These are phyloP conservation scores for Nannizziopsis arthrosporioides DNA, from an alignment of 2,329 filamentous ascomycete species.

Conservation along the genomic window DNA sequence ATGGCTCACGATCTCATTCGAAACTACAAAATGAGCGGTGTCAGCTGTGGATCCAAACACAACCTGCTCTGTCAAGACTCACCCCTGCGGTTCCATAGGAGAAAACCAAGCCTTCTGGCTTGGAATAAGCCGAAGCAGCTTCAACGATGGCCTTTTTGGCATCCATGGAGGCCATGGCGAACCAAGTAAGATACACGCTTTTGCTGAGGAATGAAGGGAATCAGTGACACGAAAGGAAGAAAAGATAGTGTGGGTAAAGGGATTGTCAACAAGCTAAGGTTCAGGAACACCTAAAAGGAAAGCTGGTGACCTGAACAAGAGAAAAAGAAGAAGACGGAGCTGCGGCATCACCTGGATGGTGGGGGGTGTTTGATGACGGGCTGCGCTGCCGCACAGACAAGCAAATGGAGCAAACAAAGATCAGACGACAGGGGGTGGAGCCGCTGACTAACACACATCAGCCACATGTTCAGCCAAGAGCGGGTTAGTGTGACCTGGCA, in stretches of 20 bases:
- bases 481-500: too few relatives aligned
- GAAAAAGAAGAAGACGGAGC: constrained; percentile 1
- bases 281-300: constrained; percentile 7
- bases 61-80: constrained; percentile 26
- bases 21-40: constrained; percentile 38
- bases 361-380: neutral
- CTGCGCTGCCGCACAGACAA: neutral
- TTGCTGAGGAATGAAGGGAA: neutral
- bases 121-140: constrained; percentile 39
- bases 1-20: constrained; percentile 54
- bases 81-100: constrained; percentile 52
- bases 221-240: neutral
- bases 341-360: constrained; percentile 3
- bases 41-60: neutral
- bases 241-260: neutral
- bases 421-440: constrained; percentile 6
- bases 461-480: too few relatives aligned
- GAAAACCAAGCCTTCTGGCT: constrained; percentile 41
- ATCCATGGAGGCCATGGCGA: constrained; percentile 33
- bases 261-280: neutral
- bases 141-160: constrained; percentile 36
- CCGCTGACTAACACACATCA: too few relatives aligned
- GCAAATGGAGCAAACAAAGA: constrained; percentile 9
- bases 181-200: constrained; percentile 1
- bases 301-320: constrained; percentile 5